Evolutionary conservation across 495 filamentous ascomycete genomes (phyloP).

Genomic region (Aspergillus bridgeri): DNA sequence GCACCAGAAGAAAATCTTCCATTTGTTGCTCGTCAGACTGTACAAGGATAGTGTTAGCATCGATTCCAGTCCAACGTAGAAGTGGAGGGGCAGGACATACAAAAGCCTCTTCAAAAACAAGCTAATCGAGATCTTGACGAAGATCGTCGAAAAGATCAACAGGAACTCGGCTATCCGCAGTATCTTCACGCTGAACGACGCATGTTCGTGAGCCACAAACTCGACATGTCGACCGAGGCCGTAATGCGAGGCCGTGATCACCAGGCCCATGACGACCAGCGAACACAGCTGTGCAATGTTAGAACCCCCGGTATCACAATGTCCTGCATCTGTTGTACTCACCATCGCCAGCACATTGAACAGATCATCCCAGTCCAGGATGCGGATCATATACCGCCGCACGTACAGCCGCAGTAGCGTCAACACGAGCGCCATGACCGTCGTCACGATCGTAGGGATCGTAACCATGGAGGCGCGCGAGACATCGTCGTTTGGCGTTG

Average conservation of each 20-base stretch:
- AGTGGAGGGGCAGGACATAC: background rate
- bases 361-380: slow-evolving; percentile 3
- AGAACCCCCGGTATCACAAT: too few relatives aligned
- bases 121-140: slow-evolving; percentile 3
- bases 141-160: slow-evolving; percentile 2
- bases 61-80: too few relatives aligned
- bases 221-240: slow-evolving; percentile 13
- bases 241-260: background rate
- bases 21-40: slow-evolving; percentile 5
- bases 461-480: slow-evolving; percentile 10
- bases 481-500: slow-evolving; percentile 4
- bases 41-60: background rate
- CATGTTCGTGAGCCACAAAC: background rate
- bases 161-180: slow-evolving; percentile 1
- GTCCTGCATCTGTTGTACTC: too few relatives aligned
- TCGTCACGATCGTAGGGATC: slow-evolving; percentile 11
- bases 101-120: slow-evolving; percentile 2
- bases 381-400: slow-evolving; percentile 3
- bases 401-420: slow-evolving; percentile 2
- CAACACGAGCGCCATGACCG: background rate
- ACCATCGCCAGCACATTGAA: slow-evolving; percentile 4
- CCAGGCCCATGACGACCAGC: slow-evolving; percentile 3
- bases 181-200: slow-evolving; percentile 2
- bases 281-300: background rate
- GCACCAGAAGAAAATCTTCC: slow-evolving; percentile 4